A percentile compares a stretch with the other conserved stretches of the same genome.
phyloP scores from a whole-genome alignment of 495 filamentous ascomycete genomes.

The Bathelium albidoporum region DNA sequence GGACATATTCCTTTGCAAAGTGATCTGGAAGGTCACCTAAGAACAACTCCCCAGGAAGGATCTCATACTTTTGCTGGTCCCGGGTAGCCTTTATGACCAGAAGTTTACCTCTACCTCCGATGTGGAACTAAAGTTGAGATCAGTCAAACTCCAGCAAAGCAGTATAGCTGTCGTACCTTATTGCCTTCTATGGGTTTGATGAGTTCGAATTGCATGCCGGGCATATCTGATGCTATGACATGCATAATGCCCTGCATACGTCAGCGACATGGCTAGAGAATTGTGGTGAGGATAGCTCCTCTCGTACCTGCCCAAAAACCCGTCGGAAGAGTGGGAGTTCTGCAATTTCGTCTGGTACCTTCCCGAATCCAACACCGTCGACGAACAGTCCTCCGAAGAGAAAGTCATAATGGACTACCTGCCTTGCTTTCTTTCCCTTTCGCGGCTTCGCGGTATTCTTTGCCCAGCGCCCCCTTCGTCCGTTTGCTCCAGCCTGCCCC shows the following conservation, averaged over 20 bases:
- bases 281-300: not conserved
- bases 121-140: not conserved
- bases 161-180: not conserved
- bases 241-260: not conserved
- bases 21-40: slow-evolving; percentile 34
- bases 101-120: not conserved
- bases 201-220: not conserved
- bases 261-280: not conserved
- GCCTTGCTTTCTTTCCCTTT: not conserved
- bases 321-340: not conserved
- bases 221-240: not conserved
- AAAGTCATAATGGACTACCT: not conserved
- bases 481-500: not conserved
- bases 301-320: not conserved
- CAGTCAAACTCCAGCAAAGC: not conserved
- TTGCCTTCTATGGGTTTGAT: not conserved
- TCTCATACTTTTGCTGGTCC: slow-evolving; percentile 26
- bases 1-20: slow-evolving; percentile 40
- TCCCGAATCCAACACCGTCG: not conserved
- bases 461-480: not conserved
- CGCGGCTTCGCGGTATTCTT: not conserved
- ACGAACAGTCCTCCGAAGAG: not conserved
- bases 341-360: not conserved
- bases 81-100: not conserved
- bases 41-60: slow-evolving; percentile 38